A percentile compares a stretch with the other conserved stretches of the same genome.
phyloP scores from a whole-genome alignment of 2,329 filamentous ascomycete species.

The Colletotrichum simmondsii region DNA sequence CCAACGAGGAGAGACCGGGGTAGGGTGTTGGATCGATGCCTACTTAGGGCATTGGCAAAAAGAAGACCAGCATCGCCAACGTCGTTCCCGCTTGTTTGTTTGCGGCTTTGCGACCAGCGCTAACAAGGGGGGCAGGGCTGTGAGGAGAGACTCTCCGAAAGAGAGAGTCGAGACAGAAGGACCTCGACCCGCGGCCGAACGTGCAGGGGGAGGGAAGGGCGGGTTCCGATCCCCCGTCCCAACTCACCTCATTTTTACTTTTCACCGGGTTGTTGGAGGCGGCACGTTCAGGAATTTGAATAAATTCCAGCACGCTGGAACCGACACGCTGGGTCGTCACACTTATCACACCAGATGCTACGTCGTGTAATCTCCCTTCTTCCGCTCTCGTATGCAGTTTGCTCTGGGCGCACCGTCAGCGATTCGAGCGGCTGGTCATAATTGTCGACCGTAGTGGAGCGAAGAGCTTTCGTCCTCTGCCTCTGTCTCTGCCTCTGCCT shows the following conservation, averaged over 20 bases:
- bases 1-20: background rate
- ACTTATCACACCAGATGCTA: slow-evolving; percentile 10
- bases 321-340: slow-evolving; percentile 6
- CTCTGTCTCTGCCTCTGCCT: background rate
- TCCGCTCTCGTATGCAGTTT: slow-evolving; percentile 2
- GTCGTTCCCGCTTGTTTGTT: background rate
- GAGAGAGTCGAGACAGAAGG: background rate
- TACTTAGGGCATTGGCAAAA: background rate
- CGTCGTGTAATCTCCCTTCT: slow-evolving; percentile 12
- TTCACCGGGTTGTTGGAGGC: background rate
- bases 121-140: background rate
- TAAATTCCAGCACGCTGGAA: background rate
- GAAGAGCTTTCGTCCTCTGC: background rate
- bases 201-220: background rate
- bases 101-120: background rate
- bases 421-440: background rate
- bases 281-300: background rate
- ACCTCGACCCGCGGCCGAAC: background rate
- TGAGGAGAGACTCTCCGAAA: background rate
- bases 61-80: background rate
- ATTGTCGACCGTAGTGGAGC: background rate
- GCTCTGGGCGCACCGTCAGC: background rate
- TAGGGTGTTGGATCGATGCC: background rate
- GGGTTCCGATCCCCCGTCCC: background rate
- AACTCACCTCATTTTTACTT: background rate